Evolutionary conservation across 2,329 filamentous ascomycete genomes (phyloP).

Genomic region (Claviceps sp.): DNA sequence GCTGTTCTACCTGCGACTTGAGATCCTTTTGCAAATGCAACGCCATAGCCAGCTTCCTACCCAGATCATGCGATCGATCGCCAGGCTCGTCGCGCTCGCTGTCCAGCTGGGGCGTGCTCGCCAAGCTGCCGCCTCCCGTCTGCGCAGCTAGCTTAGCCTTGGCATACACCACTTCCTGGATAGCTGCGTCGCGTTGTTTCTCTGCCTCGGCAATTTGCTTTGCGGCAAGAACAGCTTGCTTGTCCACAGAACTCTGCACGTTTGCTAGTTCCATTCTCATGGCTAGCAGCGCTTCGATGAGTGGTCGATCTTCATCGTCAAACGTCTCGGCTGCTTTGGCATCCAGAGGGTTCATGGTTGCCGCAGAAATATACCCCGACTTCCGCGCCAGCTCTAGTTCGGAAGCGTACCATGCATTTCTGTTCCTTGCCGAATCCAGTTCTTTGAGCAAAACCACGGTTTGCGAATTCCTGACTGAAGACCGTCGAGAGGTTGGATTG

Average conservation of each 20-base stretch:
- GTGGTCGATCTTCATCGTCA: conserved; percentile 78
- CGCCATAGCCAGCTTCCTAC: conserved; percentile 68
- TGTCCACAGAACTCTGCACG: conserved; percentile 80
- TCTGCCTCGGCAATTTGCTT: conserved; percentile 89
- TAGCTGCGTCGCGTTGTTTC: conserved; percentile 85
- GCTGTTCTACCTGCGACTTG: conserved; percentile 58
- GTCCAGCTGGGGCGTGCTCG: conserved; percentile 45
- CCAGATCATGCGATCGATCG: conserved; percentile 51
- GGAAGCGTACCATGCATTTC: conserved; percentile 94
- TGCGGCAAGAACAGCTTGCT: conserved; percentile 73
- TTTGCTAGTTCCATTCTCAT: conserved; percentile 85
- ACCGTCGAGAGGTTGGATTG: conserved; percentile 44
- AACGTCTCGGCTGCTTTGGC: conserved; percentile 66
- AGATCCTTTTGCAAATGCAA: conserved; percentile 69
- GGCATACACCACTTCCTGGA: conserved; percentile 87
- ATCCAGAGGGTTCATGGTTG: conserved; percentile 62
- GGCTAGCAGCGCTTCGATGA: conserved; percentile 81
- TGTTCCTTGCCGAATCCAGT: conserved; percentile 68
- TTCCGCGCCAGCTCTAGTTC: conserved; percentile 87
- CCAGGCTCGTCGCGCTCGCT: conserved; percentile 47
- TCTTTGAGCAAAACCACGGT: conserved; percentile 73
- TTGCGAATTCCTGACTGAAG: conserved; percentile 48
- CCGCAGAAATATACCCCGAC: conserved; percentile 67
- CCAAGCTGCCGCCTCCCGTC: conserved; percentile 48
- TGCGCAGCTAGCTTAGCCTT: conserved; percentile 85